These are phyloP conservation scores for Syzygium aromaticum DNA, from an alignment of 345 rosid genomes.

Conservation along the genomic window DNA sequence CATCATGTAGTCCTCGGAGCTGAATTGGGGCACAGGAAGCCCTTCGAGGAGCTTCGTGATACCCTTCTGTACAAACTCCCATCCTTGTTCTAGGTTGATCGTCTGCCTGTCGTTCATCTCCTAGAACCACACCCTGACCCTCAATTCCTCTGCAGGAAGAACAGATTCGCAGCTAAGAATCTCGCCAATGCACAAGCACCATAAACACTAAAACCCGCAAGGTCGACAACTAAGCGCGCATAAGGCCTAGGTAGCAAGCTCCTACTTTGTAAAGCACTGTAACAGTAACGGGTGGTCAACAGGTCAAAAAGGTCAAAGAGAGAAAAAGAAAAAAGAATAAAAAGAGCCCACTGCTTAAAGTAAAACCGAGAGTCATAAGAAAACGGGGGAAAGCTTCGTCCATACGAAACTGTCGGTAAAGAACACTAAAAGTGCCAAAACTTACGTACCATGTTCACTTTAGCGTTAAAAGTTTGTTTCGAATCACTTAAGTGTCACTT, in stretches of 20 bases:
- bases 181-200: background rate
- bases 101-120: background rate
- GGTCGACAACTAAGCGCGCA: background rate
- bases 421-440: no score
- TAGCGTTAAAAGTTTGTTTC: no score
- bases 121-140: background rate
- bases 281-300: no score
- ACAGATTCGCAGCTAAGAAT: background rate
- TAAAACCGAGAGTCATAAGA: no score
- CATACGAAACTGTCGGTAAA: no score
- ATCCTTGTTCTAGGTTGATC: background rate
- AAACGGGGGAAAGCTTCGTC: no score
- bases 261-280: background rate
- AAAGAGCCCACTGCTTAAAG: no score
- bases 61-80: background rate
- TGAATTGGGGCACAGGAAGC: conserved; percentile 27
- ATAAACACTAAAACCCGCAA: background rate
- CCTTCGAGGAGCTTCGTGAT: background rate
- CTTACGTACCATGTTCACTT: no score
- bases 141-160: background rate
- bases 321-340: no score
- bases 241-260: background rate
- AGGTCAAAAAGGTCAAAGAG: no score
- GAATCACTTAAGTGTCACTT: no score
- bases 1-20: conserved; percentile 54